Conservation (phyloP, 306 rosid genomes). For the Leucaena leucocephala region DNA sequence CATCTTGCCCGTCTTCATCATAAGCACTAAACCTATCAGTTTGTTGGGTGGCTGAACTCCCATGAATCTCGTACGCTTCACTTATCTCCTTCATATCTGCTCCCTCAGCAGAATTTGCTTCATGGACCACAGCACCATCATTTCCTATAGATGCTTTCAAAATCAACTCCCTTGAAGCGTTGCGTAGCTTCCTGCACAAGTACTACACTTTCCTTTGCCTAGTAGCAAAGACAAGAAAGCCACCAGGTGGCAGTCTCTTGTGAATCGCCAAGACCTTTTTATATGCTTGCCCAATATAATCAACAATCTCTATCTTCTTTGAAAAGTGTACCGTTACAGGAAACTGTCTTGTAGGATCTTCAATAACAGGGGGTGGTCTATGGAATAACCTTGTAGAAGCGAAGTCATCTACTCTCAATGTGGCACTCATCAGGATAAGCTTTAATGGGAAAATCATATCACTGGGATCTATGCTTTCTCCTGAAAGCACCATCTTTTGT, state of each 20-base stretch:
- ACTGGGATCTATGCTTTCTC: slow-evolving; percentile 56
- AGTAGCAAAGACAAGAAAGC: slow-evolving; percentile 83
- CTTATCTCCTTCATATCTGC: slow-evolving; percentile 62
- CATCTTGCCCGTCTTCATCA: slow-evolving; percentile 58
- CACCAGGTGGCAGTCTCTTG: slow-evolving; percentile 87
- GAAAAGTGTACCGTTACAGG: slow-evolving; percentile 77
- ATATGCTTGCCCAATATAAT: slow-evolving; percentile 80
- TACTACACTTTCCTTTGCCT: slow-evolving; percentile 86
- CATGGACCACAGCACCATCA: slow-evolving; percentile 36
- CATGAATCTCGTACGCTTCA: slow-evolving; percentile 76
- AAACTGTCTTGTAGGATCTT: slow-evolving; percentile 87
- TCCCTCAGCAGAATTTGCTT: slow-evolving; percentile 46
- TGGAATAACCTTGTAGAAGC: slow-evolving; percentile 64
- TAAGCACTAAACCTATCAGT: slow-evolving; percentile 63
- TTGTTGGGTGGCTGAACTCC: slow-evolving; percentile 45
- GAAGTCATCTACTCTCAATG: slow-evolving; percentile 86
- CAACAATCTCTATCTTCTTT: slow-evolving; percentile 69
- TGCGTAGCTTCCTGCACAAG: slow-evolving; percentile 75
- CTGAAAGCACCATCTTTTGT: slow-evolving; percentile 57
- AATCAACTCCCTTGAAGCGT: slow-evolving; percentile 61
- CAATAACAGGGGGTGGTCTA: slow-evolving; percentile 70
- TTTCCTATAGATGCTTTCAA: slow-evolving; percentile 38
- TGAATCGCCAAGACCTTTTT: slow-evolving; percentile 87
- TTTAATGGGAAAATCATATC: slow-evolving; percentile 69
- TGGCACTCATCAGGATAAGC: slow-evolving; percentile 97